Base-by-base conservation (phyloP, 2,329 filamentous ascomycete species). In the Aspergillus unguis region DNA sequence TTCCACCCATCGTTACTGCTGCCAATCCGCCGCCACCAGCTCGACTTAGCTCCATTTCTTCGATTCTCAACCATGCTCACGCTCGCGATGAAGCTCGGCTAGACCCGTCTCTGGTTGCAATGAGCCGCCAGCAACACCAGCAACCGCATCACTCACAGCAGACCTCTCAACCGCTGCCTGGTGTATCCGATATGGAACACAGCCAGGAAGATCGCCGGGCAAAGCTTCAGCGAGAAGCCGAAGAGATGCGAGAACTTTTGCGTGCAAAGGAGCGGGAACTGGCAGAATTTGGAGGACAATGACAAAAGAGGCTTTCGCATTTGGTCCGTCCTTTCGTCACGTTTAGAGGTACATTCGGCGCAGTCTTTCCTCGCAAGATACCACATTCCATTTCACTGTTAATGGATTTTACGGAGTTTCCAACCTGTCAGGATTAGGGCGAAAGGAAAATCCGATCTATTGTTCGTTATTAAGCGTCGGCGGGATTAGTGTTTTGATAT, bases 181-280 rank as follows among this genome's bases (percentile, higher is more conserved):
- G 68, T 37, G 68, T 69, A 7, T 72, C 61, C 8, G 79, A 83
- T 29, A 71, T 69, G n/a, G 81, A 82, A 29, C 75, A 74, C 10
- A 65, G 75, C 6, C 85, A 81, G 60, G 78, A 80, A 3, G 85
- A 88, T 58, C 80, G 84, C 50, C 79, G 86, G 44, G 82, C 81
- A 6, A 80, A 84, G 44, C 73, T 95, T 44, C 81, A 86, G 65
- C 78, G 84, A 26, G 89, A 95, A 68, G 85, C 88, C 0, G 87
- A 92, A 64, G 78, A 79, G 48, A 94, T 94, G 84, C 80, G 87
- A 35, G 83, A 86, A 67, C 77, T 87, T 69, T 75, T 92, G 29
- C 79, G 84, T 7, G 85, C 83, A 9, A 92, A 91, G 64, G 88
- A 92, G 70, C 78, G 84, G 43, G 88, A 92, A 63, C 73, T 92